A percentile compares a stretch with the other conserved stretches of the same genome.
Evolutionary conservation across 2,329 filamentous ascomycete species (phyloP).

Genomic region (Ascocoryne sarcoides): DNA sequence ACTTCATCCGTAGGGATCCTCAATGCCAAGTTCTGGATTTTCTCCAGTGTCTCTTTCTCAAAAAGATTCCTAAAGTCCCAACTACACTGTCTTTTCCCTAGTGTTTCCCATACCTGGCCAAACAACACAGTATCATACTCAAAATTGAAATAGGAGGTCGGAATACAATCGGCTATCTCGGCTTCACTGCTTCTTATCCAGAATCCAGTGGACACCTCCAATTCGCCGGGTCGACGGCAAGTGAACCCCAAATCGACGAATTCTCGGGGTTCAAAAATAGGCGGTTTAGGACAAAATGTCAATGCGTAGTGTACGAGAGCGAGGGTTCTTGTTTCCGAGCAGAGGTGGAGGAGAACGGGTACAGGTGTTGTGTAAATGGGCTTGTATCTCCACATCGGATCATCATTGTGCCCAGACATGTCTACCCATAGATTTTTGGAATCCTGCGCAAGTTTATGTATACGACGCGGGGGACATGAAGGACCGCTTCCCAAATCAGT

Average conservation of each 20-base stretch:
- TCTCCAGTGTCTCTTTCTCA: not conserved
- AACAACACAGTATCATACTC: conserved; percentile 8
- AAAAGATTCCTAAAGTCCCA: not conserved
- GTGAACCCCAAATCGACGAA: too few species aligned
- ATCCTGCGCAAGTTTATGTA: not conserved
- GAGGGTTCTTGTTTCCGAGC: conserved; percentile 1
- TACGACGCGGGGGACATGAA: not conserved
- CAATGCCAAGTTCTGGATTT: not conserved
- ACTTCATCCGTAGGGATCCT: not conserved
- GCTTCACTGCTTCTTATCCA: not conserved
- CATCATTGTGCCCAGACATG: not conserved
- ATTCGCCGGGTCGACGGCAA: too few species aligned
- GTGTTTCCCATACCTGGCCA: conserved; percentile 6
- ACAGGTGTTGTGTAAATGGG: conserved; percentile 1
- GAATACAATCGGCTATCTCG: not conserved
- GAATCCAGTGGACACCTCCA: too few species aligned
- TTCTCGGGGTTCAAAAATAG: not conserved
- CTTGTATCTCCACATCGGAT: not conserved
- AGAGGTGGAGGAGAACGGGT: conserved; percentile 3
- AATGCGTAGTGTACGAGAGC: conserved; percentile 2
- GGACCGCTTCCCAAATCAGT: conserved; percentile 1
- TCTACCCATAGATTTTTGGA: not conserved
- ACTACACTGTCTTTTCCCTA: not conserved
- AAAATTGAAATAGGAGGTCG: conserved; percentile 1
- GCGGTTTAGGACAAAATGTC: not conserved